A percentile compares a stretch with the other conserved stretches of the same genome.
phyloP scores from a whole-genome alignment of 2,329 filamentous ascomycete species.

The Xylaria sp. region DNA sequence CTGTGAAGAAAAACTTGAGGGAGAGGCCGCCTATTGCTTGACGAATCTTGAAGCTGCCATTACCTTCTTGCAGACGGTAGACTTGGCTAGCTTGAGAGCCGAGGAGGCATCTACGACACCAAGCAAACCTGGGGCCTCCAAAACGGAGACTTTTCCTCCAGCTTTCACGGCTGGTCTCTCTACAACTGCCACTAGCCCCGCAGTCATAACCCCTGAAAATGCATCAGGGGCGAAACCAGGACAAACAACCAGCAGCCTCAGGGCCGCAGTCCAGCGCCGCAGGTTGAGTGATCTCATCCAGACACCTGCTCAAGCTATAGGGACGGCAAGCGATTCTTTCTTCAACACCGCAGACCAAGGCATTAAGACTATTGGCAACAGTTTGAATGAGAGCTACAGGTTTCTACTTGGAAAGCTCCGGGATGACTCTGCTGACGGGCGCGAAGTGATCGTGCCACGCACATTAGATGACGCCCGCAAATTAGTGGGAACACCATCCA shows the following conservation, averaged over 20 bases:
- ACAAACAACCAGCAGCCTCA: slow-evolving; percentile 57
- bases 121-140: slow-evolving; percentile 66
- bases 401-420: slow-evolving; percentile 90
- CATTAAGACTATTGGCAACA: slow-evolving; percentile 90
- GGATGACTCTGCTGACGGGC: slow-evolving; percentile 68
- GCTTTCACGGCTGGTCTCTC: slow-evolving; percentile 63
- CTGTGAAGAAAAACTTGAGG: slow-evolving; percentile 85
- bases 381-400: slow-evolving; percentile 91
- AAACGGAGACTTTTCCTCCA: slow-evolving; percentile 67
- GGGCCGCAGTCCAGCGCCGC: slow-evolving; percentile 63
- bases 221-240: slow-evolving; percentile 50
- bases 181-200: slow-evolving; percentile 47
- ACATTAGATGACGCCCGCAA: slow-evolving; percentile 94
- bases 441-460: slow-evolving; percentile 76
- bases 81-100: slow-evolving; percentile 85
- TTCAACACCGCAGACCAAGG: slow-evolving; percentile 91
- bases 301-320: slow-evolving; percentile 82
- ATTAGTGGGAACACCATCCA: slow-evolving; percentile 79
- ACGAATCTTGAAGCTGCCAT: slow-evolving; percentile 96
- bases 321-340: slow-evolving; percentile 84
- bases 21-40: slow-evolving; percentile 94
- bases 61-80: slow-evolving; percentile 93
- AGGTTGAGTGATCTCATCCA: slow-evolving; percentile 89
- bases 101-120: slow-evolving; percentile 80
- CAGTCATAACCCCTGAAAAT: slow-evolving; percentile 50